Evolutionary conservation across 805 yeast species (phyloP).

Genomic region (Wickerhamomyces xylosicus): DNA sequence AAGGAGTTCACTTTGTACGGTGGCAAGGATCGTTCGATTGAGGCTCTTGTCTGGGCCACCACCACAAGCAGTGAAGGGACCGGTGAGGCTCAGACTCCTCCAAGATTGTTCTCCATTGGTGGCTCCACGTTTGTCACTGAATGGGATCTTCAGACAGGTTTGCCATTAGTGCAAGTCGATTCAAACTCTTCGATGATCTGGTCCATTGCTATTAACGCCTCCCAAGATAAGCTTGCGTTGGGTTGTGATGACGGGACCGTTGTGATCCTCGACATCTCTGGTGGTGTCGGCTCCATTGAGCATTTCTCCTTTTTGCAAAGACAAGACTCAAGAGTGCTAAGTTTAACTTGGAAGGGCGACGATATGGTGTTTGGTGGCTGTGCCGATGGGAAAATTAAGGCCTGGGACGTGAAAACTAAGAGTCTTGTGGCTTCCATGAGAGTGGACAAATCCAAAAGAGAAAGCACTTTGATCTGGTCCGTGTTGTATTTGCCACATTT

Average conservation of each 20-base stretch:
- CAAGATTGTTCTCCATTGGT: conserved; percentile 84
- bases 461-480: conserved; percentile 88
- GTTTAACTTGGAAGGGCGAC: conserved; percentile 65
- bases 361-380: conserved; percentile 81
- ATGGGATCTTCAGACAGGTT: conserved; percentile 75
- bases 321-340: conserved; percentile 72
- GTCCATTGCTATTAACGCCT: conserved; percentile 64
- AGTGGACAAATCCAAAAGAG: conserved; percentile 81
- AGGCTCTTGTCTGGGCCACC: conserved; percentile 76
- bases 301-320: conserved; percentile 69
- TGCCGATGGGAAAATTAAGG: conserved; percentile 84
- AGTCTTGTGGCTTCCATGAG: conserved; percentile 75
- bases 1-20: conserved; percentile 71
- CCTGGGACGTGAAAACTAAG: conserved; percentile 49
- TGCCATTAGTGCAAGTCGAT: conserved; percentile 67
- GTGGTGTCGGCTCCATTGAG: conserved; percentile 77
- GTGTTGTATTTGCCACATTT: conserved; percentile 51
- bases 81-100: conserved; percentile 29
- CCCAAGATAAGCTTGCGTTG: conserved; percentile 59
- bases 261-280: conserved; percentile 73
- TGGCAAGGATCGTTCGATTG: conserved; percentile 75
- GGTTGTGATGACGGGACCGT: conserved; percentile 96
- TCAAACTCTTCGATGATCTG: conserved; percentile 92
- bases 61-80: no score
- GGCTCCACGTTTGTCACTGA: conserved; percentile 88